Conservation (phyloP, 148 eudicot species). For the Polygonum aviculare region DNA sequence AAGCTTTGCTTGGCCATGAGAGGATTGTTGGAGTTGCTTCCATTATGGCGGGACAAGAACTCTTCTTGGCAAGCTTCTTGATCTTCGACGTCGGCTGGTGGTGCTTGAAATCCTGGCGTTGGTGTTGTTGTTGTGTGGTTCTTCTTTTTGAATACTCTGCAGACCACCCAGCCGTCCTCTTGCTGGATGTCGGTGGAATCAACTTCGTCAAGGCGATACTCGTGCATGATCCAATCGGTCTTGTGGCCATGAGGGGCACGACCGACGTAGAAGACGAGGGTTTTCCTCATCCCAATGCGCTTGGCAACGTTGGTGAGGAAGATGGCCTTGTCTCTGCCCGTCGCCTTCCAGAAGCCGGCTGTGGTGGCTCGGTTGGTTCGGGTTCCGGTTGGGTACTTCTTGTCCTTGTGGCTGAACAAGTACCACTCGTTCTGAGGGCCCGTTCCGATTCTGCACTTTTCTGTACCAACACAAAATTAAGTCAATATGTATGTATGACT, state of each 20-base stretch:
- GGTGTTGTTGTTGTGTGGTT: conserved; percentile 14
- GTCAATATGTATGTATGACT: background rate
- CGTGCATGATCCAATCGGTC: conserved; percentile 97
- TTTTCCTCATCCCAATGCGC: conserved; percentile 87
- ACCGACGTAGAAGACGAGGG: conserved; percentile 83
- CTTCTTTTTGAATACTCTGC: conserved; percentile 81
- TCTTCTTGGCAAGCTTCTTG: conserved; percentile 20
- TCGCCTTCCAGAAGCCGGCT: conserved; percentile 96
- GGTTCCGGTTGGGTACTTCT: conserved; percentile 86
- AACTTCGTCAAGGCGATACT: conserved; percentile 77
- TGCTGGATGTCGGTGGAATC: conserved; percentile 41
- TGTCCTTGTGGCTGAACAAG: conserved; percentile 95
- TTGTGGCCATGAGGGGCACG: conserved; percentile 96
- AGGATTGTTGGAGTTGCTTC: conserved; percentile 17
- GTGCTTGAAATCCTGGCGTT: conserved; percentile 20
- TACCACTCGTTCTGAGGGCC: conserved; percentile 91
- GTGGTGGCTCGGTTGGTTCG: conserved; percentile 82
- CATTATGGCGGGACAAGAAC: background rate
- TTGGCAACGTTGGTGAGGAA: conserved; percentile 31
- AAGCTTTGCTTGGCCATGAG: conserved; percentile 9
- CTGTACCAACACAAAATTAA: conserved; percentile 26
- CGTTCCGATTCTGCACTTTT: conserved; percentile 79
- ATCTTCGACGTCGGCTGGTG: conserved; percentile 31
- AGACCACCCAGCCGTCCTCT: conserved; percentile 94
- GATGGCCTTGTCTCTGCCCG: conserved; percentile 90